Evolutionary conservation across 495 filamentous ascomycete genomes (phyloP), one percentile per base, ranked within the genome.

Genomic region (Lepraria neglecta): DNA sequence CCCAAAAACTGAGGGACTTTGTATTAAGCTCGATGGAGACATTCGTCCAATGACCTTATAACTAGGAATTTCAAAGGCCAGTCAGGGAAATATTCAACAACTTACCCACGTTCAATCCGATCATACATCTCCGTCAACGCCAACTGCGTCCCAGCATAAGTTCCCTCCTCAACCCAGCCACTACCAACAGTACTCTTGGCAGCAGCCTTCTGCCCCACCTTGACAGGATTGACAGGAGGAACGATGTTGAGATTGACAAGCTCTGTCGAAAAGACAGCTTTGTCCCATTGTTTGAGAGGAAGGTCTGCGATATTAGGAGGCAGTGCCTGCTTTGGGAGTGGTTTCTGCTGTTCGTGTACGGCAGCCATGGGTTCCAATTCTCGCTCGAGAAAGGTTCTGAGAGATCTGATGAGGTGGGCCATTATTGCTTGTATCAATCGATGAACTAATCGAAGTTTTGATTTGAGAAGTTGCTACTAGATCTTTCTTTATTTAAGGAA

Each of bases 111-210:
- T 59, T 76, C 74, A 44, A 76, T 71, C 6, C 69, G 69, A 15
- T 67, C 65, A 59, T 76, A 76, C 1, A 71, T 64, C 61, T 77
- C 69, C 0, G 72, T 76, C 44, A 77, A 54, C 6, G 75, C 75
- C 4, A 75, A 58, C 53, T 76, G 71, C 0, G 75, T 77, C 4
- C 75, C 75, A 21, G 66, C 54, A 52, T 75, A 76, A 6, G 67
- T 69, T 69, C 71, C 62, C 40, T 64, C 53, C 35, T 56, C n/a
- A 19, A 64, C 19, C 40, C 46, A 27, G 17, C 46, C 55, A 42
- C 35, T n/a, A 30, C 45, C 43, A 31, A 46, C 38, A 4, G 38
- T 56, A 42, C 55, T 33, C 21, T 52, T 15, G 17, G 60, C 45
- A 28, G 46, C 19, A 11, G 17, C 33, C 30, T 40, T 11, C 19